Evolutionary conservation across 208 protist species (phyloP), one percentile per base, ranked within the genome.

Genomic region (Trypanosoma congolense): DNA sequence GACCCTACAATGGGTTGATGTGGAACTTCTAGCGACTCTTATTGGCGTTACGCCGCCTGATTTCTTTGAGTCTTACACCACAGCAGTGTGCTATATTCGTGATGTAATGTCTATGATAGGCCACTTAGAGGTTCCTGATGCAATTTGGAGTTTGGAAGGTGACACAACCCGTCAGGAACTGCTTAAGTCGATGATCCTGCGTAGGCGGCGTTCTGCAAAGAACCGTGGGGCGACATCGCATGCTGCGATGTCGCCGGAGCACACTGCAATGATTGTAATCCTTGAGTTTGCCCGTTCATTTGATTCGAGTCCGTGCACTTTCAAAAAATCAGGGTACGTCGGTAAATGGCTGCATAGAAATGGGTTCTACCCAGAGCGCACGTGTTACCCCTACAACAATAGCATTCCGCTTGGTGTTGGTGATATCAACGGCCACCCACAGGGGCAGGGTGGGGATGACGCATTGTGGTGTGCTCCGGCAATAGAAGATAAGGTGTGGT

Each of bases 1-100:
- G 8, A 77, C 77, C 29, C 55, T 88, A 41, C 77, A 92, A 56
- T 92, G 84, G 80, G 69, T 85, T n/a, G 84, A 92, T 54, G 73
- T 92, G 26, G 77, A 92, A 65, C 43, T 83, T 2, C 67, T 76
- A 31, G 61, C 75, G 25, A 55, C 55, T 2, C 70, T 85, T 16
- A 75, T 87, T 51, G 80, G 84, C 25, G 75, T 92, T 31, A 24
- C 64, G 0, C 50, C 82, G n/a, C 69, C 73, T 1, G 80, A 81
- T 50, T 88, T 92, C 56, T 92, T 92, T 48, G 84, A 88, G 26
- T 75, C 62, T 0, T 61, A 61, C 9, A 42, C 70, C 25, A 75
- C 80, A 16, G 66, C 70, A 5, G 46, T 72, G 44, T 79, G 85
- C 58, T 82, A 88, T 62, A 40, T 92, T 61, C 73, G 83, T 33